phyloP scores from a whole-genome alignment of 1,139 yeast genomes.

The Kodamaea alishanica region DNA sequence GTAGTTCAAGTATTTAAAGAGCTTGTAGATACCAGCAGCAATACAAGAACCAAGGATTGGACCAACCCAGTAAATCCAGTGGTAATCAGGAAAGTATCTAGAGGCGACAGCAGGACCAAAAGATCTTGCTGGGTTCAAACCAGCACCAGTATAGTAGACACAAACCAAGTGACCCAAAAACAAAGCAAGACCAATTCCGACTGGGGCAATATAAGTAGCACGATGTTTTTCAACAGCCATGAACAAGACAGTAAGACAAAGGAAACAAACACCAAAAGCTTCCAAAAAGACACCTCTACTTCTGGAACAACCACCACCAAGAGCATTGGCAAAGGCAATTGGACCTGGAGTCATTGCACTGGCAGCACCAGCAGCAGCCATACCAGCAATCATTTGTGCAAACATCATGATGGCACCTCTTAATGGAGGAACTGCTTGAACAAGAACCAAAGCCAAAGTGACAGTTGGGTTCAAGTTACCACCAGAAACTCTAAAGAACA shows the following conservation, averaged over 20 bases:
- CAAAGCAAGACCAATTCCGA: slow-evolving; percentile 77
- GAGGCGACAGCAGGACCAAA: slow-evolving; percentile 82
- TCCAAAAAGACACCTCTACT: slow-evolving; percentile 79
- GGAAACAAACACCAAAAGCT: slow-evolving; percentile 72
- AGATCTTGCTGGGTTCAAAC: slow-evolving; percentile 87
- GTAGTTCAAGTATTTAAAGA: slow-evolving; percentile 63
- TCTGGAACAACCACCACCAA: slow-evolving; percentile 71
- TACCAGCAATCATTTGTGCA: slow-evolving; percentile 77
- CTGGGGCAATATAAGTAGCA: slow-evolving; percentile 77
- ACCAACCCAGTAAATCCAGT: slow-evolving; percentile 93
- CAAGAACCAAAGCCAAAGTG: slow-evolving; percentile 64
- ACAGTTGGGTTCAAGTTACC: slow-evolving; percentile 93
- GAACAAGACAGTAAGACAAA: slow-evolving; percentile 75
- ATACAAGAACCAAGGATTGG: slow-evolving; percentile 68
- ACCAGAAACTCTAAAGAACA: slow-evolving; percentile 79
- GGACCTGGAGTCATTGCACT: slow-evolving; percentile 84
- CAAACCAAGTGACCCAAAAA: slow-evolving; percentile 80
- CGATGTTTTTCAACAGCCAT: slow-evolving; percentile 81
- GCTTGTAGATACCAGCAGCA: slow-evolving; percentile 66
- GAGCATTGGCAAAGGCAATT: slow-evolving; percentile 64
- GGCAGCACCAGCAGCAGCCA: slow-evolving; percentile 92
- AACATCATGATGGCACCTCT: slow-evolving; percentile 65
- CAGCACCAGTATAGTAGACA: slow-evolving; percentile 87
- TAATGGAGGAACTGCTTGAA: slow-evolving; percentile 69
- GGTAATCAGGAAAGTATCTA: slow-evolving; percentile 70